Evolutionary conservation across 1,139 yeast species (phyloP), one percentile per base, ranked within the genome.

Genomic region (Sugiyamaella castrensis): DNA sequence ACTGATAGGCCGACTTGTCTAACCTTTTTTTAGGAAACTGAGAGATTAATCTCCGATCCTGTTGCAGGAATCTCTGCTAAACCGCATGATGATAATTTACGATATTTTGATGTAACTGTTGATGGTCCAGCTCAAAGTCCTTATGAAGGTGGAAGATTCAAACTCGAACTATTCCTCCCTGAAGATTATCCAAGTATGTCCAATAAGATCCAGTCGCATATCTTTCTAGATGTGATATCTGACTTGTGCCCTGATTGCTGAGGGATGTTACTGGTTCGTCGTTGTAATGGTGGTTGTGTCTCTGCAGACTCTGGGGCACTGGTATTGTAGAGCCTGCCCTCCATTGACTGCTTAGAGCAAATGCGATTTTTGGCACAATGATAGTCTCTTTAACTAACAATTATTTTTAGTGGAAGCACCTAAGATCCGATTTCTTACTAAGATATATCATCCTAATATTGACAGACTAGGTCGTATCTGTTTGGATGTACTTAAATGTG

Each of bases 401-500:
- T 19, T 30, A 9, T 40, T 4, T 38, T 10, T 40, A 65, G 68
- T 87, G 95, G 84, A 84, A 64, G 95, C 98, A 0, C 98, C 98
- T 40, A 88, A 87, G 66, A 95, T 91, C 49, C 76, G 97, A 53
- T 92, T 92, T 62, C 72, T 92, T 55, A 92, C 98, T 42, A 88
- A 84, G 69, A 89, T 92, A 37, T 92, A 92, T 68, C 98, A 92
- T 64, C 98, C 98, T 40, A 92, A 92, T 68, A 92, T 92, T 60
- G 98, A 92, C 67, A 81, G 94, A 64, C 75, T 92, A 58, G 98
- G 98, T 3, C 78, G 98, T 58, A 92, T 92, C 60, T 92, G 98
- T 70, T 77, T 92, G 50, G 98, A 92, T 67, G 97, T 92, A 40
- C 76, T 92, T 65, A 92, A 92, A 70, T 87, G 82, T 69, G 76